Evolutionary conservation across 306 rosid species (phyloP), one percentile per base, ranked within the genome.

Genomic region (Lithocarpus polystachyus): DNA sequence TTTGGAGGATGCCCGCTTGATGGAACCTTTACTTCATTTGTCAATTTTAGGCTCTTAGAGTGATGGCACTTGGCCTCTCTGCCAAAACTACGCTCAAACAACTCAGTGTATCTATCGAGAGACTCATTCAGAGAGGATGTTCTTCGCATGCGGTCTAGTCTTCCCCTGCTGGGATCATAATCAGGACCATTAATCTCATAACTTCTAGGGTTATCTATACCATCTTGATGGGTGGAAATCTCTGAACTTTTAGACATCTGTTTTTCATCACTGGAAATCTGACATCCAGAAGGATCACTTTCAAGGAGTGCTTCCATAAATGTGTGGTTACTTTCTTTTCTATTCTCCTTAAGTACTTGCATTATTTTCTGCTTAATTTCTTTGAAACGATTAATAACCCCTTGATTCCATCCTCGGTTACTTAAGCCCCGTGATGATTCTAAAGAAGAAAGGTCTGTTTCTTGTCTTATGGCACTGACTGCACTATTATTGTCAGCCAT

Each of bases 341-440:
- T 92, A 73, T 86, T 80, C 56, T 94, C 98, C 86, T 81, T 85
- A 24, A 93, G 81, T 19, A 86, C 86, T 65, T 84, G 92, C 80
- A 78, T 88, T 80, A 95, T 88, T 89, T 87, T 95, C 83, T 84
- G 92, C 86, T 88, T 93, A 56, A 91, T 85, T 75, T 80, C 82
- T 83, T 87, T 90, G 87, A 95, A 91, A 26, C 90, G 94, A 64
- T 88, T 90, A 64, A 91, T 22, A 56, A 93, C 99, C 82, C 84
- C 48, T 59, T 91, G 94, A 83, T 93, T 95, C 99, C 99, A 95
- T 52, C 97, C 97, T 75, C 75, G 89, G 77, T 85, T 82, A 80
- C 67, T 81, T 57, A 75, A 61, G 77, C 85, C 90, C 62, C 73
- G 84, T 56, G 90, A 68, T 22, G 81, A 48, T 37, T 75, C 80